Percentiles rank a stretch among this genome's conserved stretches.
phyloP scores from a whole-genome alignment of 1,139 yeast species.

The Saccharomyces pastorianus region DNA sequence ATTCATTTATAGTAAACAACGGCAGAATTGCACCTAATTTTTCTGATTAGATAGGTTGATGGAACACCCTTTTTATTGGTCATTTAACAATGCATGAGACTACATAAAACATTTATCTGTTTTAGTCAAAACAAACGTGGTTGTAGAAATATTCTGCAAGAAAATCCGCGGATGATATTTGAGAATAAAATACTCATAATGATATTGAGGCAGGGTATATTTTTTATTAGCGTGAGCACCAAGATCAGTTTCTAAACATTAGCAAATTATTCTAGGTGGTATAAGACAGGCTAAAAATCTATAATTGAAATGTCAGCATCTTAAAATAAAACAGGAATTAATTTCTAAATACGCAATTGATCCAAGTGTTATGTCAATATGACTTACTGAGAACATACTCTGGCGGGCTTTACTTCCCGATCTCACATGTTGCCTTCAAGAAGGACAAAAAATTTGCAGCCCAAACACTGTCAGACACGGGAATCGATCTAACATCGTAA shows the following conservation, averaged over 20 bases:
- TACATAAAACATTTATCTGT: not conserved
- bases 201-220: not conserved
- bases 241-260: not conserved
- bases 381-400: not conserved
- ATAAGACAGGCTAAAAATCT: not conserved
- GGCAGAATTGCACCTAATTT: not conserved
- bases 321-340: not conserved
- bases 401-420: not conserved
- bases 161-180: not conserved
- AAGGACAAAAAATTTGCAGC: not conserved
- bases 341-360: not conserved
- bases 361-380: not conserved
- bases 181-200: not conserved
- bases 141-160: not conserved
- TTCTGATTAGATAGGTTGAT: not conserved
- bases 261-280: not conserved
- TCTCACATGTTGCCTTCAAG: not conserved
- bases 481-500: not conserved
- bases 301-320: not conserved
- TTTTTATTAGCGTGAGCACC: not conserved
- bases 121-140: not conserved
- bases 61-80: not conserved
- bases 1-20: not conserved
- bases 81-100: not conserved
- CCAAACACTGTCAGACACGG: not conserved